Evolutionary conservation across 768 basidiomycete species (phyloP), one percentile per base, ranked within the genome.

Genomic region (Ramaria rubella): DNA sequence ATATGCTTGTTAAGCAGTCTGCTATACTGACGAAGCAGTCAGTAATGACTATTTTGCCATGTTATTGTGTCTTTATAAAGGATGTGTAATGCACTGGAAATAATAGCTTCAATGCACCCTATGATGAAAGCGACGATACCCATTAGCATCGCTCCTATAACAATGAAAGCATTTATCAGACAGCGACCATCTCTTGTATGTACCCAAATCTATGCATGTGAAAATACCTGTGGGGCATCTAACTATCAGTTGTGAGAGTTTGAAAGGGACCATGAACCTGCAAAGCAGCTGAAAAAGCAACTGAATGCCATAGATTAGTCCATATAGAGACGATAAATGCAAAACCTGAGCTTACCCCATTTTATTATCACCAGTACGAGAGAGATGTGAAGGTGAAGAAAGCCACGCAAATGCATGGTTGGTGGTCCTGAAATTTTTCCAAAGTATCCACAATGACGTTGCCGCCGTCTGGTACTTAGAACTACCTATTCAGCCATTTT

Each of bases 51-150:
- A 52, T 33, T 52, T 2, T 11, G 27, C 4, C 3, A 49, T 51
- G 49, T 30, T 15, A 26, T 50, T 27, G 49, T 17, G 31, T n/a
- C 21, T 21, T n/a, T n/a, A 49, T 23, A 19, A 17, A 26, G 1
- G 11, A 11, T 33, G 30, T 27, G 36, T 12, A n/a, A 64, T 73
- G 48, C 55, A 77, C 79, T 70, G 42, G 64, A 73, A 42, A 81
- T 67, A 19, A 80, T 73, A 53, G 77, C 77, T 63, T 77, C 76
- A 24, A 80, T 34, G 49, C 75, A 77, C 3, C 71, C 74, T 11
- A 72, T 75, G 34, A 80, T 72, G 21, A 63, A 52, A 14, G 61
- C 63, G 5, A 78, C 61, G 46, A 77, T 65, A 15, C 65, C 62
- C 67, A 77, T 74, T 43, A 80, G 64, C 11, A 65, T 63, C 17